Evolutionary conservation across 2,329 filamentous ascomycete genomes (phyloP).

Genomic region (Colletotrichum aenigma): DNA sequence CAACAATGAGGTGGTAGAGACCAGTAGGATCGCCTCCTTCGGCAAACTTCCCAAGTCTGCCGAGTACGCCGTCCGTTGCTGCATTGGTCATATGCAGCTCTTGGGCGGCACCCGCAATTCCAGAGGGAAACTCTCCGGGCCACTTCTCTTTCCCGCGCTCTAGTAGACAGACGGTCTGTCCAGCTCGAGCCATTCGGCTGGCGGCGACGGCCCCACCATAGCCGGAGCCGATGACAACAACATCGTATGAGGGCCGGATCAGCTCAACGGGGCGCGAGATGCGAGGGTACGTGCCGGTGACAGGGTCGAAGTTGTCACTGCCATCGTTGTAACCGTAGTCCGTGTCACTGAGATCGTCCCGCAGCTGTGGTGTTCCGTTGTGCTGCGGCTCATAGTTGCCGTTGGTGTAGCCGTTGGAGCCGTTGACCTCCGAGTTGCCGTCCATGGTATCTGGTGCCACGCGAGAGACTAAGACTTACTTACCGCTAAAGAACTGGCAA

Average conservation of each 20-base stretch:
- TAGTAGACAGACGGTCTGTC: conserved; percentile 43
- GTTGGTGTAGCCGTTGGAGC: neutral
- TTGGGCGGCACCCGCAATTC: conserved; percentile 30
- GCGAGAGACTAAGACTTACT: too few species aligned
- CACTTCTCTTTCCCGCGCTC: conserved; percentile 50
- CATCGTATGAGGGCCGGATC: conserved; percentile 45
- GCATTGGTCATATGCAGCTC: conserved; percentile 37
- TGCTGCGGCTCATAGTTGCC: neutral
- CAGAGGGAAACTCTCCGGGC: conserved; percentile 47
- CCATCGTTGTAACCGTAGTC: neutral
- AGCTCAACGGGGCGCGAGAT: conserved; percentile 40
- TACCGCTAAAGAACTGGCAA: neutral
- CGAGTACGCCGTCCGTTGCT: conserved; percentile 30
- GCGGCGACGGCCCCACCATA: conserved; percentile 55
- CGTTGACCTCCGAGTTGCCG: neutral
- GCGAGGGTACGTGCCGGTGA: conserved; percentile 30
- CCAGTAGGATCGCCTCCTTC: conserved; percentile 39
- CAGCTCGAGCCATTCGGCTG: conserved; percentile 44
- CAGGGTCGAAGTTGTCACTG: neutral
- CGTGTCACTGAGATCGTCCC: neutral
- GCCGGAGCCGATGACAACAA: conserved; percentile 52
- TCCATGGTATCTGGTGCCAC: neutral
- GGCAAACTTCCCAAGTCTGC: conserved; percentile 33
- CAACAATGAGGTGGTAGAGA: conserved; percentile 47
- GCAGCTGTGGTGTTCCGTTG: neutral